Evolutionary conservation across 768 basidiomycete genomes (phyloP).

Genomic region (Pulveroboletus sp.): DNA sequence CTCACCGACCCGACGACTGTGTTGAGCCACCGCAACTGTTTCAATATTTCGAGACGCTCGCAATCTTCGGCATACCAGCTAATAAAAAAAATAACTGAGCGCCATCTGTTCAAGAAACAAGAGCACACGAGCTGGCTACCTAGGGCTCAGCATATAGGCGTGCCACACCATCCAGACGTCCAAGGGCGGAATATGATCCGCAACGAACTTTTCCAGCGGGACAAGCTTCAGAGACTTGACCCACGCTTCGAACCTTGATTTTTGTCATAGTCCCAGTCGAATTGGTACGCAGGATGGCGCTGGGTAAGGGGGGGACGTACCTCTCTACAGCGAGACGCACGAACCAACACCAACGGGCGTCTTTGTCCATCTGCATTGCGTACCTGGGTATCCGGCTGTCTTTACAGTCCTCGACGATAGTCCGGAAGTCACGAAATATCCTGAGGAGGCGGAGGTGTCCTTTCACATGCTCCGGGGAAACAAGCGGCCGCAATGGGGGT

Average conservation of each 20-base stretch:
- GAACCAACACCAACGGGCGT: slow-evolving; percentile 38
- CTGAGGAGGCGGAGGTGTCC: slow-evolving; percentile 33
- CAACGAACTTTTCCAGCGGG: slow-evolving; percentile 24
- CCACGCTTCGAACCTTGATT: slow-evolving; percentile 35
- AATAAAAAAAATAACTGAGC: slow-evolving; percentile 1
- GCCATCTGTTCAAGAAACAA: not conserved
- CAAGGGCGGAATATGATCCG: slow-evolving; percentile 29
- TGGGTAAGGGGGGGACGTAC: slow-evolving; percentile 12
- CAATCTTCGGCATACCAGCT: slow-evolving; percentile 34
- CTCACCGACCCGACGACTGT: slow-evolving; percentile 28
- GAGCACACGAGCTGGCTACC: slow-evolving; percentile 15
- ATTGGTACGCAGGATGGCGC: not conserved
- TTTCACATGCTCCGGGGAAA: slow-evolving; percentile 29
- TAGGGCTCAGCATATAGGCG: slow-evolving; percentile 37
- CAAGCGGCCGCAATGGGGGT: slow-evolving; percentile 22
- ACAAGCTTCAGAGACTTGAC: slow-evolving; percentile 20
- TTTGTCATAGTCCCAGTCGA: not conserved
- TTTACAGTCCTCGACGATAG: slow-evolving; percentile 25
- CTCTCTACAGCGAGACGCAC: slow-evolving; percentile 36
- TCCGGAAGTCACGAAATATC: slow-evolving; percentile 29
- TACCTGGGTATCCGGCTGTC: slow-evolving; percentile 26
- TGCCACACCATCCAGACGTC: slow-evolving; percentile 44
- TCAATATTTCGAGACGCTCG: slow-evolving; percentile 25
- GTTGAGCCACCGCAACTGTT: slow-evolving; percentile 25
- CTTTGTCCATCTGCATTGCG: slow-evolving; percentile 22